A percentile compares a stretch with the other conserved stretches of the same genome.
phyloP scores from a whole-genome alignment of 805 yeast species.

The Tetrapisispora fleetii region DNA sequence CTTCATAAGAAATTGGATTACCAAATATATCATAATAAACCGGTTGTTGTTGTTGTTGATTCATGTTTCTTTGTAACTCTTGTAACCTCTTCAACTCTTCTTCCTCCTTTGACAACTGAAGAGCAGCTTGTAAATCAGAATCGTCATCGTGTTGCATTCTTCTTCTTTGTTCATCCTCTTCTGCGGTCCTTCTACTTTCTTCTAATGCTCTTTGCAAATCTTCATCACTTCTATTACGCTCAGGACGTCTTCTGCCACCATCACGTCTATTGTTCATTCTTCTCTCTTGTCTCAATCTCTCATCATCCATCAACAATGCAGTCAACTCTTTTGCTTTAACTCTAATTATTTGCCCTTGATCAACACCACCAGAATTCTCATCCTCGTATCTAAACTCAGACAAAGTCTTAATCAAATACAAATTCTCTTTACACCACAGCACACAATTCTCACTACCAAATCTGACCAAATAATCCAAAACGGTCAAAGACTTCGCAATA shows the following conservation, averaged over 20 bases:
- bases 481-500: slow-evolving; percentile 80
- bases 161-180: slow-evolving; percentile 62
- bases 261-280: slow-evolving; percentile 26
- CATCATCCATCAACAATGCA: slow-evolving; percentile 69
- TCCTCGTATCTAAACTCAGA: slow-evolving; percentile 82
- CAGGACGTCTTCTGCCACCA: slow-evolving; percentile 7
- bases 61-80: slow-evolving; percentile 20
- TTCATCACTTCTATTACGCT: slow-evolving; percentile 36
- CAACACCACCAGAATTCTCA: slow-evolving; percentile 48
- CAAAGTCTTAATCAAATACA: slow-evolving; percentile 79
- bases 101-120: slow-evolving; percentile 26
- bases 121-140: slow-evolving; percentile 23
- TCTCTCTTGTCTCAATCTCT: slow-evolving; percentile 65
- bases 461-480: slow-evolving; percentile 79
- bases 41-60: slow-evolving; percentile 18
- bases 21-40: slow-evolving; percentile 29
- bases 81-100: slow-evolving; percentile 25
- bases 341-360: slow-evolving; percentile 81
- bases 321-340: slow-evolving; percentile 87
- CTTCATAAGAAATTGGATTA: slow-evolving; percentile 30
- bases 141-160: slow-evolving; percentile 22
- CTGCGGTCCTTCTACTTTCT: slow-evolving; percentile 71
- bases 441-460: slow-evolving; percentile 84
- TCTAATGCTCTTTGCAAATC: slow-evolving; percentile 76
- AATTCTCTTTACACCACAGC: slow-evolving; percentile 81